Evolutionary conservation across 2,329 filamentous ascomycete species (phyloP).

Genomic region (Neofusicoccum parvum): DNA sequence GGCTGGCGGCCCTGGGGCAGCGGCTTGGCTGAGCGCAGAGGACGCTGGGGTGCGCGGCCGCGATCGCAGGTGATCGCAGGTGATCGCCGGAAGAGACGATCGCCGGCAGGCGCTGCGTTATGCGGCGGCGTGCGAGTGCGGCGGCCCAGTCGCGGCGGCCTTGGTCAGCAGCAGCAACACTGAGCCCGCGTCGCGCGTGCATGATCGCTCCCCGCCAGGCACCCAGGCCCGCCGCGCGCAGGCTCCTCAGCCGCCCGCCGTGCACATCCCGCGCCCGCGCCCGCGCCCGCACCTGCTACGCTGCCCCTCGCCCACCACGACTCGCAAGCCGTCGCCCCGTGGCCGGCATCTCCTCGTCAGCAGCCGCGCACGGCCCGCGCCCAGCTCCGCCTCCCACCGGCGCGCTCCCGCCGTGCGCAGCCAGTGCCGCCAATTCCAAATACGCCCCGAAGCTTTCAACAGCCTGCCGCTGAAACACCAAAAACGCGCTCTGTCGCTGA

Average conservation of each 20-base stretch:
- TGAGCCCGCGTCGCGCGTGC: not conserved
- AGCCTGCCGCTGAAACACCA: slow-evolving; percentile 16
- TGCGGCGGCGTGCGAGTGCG: not conserved
- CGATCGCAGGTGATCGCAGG: not conserved
- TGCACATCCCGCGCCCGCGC: not conserved
- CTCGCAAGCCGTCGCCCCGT: not conserved
- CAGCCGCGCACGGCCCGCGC: slow-evolving; percentile 5
- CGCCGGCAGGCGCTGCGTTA: not conserved
- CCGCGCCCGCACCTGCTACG: not conserved
- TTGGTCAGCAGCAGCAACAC: not conserved
- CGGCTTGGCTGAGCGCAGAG: not conserved
- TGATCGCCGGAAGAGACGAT: slow-evolving; percentile 3
- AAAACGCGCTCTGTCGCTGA: slow-evolving; percentile 15
- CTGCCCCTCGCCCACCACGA: not conserved
- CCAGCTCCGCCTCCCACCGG: slow-evolving; percentile 7
- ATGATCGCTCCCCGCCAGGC: not conserved
- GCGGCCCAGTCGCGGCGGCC: not conserved
- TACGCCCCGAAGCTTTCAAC: slow-evolving; percentile 5
- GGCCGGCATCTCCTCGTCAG: not conserved
- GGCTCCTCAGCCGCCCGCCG: not conserved
- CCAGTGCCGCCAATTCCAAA: slow-evolving; percentile 11
- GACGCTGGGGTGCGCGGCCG: not conserved
- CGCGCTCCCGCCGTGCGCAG: slow-evolving; percentile 4
- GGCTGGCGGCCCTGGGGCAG: not conserved
- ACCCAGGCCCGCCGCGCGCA: not conserved